Evolutionary conservation across 805 yeast species (phyloP), one percentile per base, ranked within the genome.

Genomic region (Kazachstania viticola): DNA sequence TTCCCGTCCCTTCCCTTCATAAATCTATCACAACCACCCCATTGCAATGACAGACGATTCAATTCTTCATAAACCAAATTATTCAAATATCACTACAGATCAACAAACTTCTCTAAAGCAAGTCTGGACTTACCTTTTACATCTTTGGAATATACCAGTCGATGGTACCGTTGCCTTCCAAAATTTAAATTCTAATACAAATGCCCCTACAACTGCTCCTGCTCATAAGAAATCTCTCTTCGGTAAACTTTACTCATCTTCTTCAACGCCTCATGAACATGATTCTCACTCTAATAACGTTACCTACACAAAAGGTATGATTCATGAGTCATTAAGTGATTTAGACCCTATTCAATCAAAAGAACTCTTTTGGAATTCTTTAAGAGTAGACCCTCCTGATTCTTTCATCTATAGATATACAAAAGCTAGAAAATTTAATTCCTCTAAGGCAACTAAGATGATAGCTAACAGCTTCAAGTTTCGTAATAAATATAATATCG

Each of bases 341-440:
- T 54, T 75, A 37, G 64, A 73, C 16, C 70, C 78, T 0, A 64
- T 63, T 15, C 65, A 63, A 14, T 48, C 75, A 7, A 70, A 71
- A 39, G 54, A 54, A 7, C 65, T 68, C 40, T 64, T 75, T 49
- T 71, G 79, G 78, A 51, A 60, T 27, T 64, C 75, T 65, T 48
- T 74, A 31, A 75, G 88, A 58, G 69, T 74, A 26, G 97, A 88
- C 53, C 66, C 77, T 29, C 80, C 93, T 3, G 99, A 91, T 56
- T 78, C 80, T 45, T 56, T 77, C 42, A 31, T 83, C 19, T 64
- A 87, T 48, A 69, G 94, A 46, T 87, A 79, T 47, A 58, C 82
- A 17, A 68, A 94, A 44, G 95, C 95, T 24, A 75, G 95, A 58
- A 84, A 84, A 58, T 84, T 84, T 77, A 73, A 79, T 41, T 65